Evolutionary conservation across 2,329 filamentous ascomycete species (phyloP), one percentile per base, ranked within the genome.

Genomic region (Neonectria punicea): DNA sequence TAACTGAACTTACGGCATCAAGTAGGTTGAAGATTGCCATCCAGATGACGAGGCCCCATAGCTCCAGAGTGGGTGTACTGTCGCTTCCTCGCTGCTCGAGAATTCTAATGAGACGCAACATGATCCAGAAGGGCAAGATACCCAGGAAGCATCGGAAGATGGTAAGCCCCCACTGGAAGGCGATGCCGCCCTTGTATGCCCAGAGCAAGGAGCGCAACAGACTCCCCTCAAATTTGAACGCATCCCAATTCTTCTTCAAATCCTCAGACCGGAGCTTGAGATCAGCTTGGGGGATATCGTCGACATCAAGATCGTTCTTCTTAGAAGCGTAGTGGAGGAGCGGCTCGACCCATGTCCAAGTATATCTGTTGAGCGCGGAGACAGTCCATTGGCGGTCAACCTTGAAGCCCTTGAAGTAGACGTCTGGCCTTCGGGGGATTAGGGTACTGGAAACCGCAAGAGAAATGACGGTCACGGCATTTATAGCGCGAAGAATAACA

Each of bases 101-200:
- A 2, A 87, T 83, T 36, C 83, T 83, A 20, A 95, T 84, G 13
- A 95, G 85, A 51, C 87, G 85, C 62, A 90, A 83, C 67, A 93
- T 87, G 30, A 89, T 86, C 76, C 90, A 87, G 73, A 93, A 92
- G 0, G 92, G 92, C 0, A 87, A 85, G 63, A 94, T 89, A 60
- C 88, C 88, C n/a, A 91, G 71, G 32, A 90, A 70, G 9, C 87
- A 86, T 20, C 84, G 82, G 7, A 84, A 66, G 1, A 88, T 64
- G 13, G 87, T 88, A 8, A 92, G 74, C 2, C 79, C 50, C 80
- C 87, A 89, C 77, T 94, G 92, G 9, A 87, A 60, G 1, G 82
- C 70, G 43, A 94, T 82, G 1, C 81, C 76, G 25, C 77, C 76
- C 65, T 85, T 85, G 74, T 93, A 90, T 1, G 86, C 85, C 46